Evolutionary conservation across 768 basidiomycete species (phyloP), one percentile per base, ranked within the genome.

Genomic region (Serendipita indica): DNA sequence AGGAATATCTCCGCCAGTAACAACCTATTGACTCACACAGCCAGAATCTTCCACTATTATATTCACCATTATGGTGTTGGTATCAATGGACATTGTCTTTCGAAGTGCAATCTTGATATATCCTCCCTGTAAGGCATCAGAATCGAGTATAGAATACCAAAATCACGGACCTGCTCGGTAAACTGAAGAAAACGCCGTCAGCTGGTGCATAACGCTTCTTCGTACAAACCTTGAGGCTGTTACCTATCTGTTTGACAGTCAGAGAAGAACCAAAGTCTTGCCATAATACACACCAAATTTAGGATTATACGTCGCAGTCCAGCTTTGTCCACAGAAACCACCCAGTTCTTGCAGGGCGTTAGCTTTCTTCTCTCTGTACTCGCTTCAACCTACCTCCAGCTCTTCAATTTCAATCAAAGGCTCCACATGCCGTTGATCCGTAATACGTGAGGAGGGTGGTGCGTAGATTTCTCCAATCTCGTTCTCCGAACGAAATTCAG

Each of bases 391-490:
- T 69, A 86, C 89, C 70, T 79, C 75, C 65, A 85, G 77, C 65
- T 78, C 77, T 45, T 82, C 89, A 61, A 94, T 83, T 64, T 96
- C 91, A 4, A 94, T 78, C 18, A 96, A 79, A 2, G 89, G 89
- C 71, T 96, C 92, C 7, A 93, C 88, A 61, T 80, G n/a, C n/a
- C 67, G 46, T 63, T 66, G 34, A 72, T 72, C 58, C 72, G 70
- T n/a, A 12, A 61, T 61, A 32, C 59, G 60, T 6, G 60, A 62
- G 90, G n/a, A n/a, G n/a, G n/a, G 88, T 2, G 89, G 89, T 2
- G 91, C 86, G 70, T 96, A 96, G 32, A 92, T 84, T 63, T 86
- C 92, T 25, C 93, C 92, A 60, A 96, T 93, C n/a, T n/a, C n/a
- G n/a, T n/a, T n/a, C n/a, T n/a, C n/a, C 60, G 41, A 43, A 18